phyloP scores from a whole-genome alignment of 805 yeast species.

The Starmerella khaoyaiensis region DNA sequence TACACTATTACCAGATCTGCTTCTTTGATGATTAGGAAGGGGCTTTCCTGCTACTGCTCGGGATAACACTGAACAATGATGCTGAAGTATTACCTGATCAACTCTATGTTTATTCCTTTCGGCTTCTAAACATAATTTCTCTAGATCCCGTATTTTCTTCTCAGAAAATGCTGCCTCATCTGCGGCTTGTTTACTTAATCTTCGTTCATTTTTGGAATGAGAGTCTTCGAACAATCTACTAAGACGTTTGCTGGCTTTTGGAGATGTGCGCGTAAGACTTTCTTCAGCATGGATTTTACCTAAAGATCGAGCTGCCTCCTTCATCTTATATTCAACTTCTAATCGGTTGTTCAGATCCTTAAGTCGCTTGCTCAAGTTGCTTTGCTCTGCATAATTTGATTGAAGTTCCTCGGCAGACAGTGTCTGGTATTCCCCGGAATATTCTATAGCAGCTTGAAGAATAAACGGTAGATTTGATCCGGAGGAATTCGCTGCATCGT shows the following conservation, averaged over 20 bases:
- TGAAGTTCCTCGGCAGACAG: conserved; percentile 18
- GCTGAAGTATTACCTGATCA: conserved; percentile 17
- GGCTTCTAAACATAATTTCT: conserved; percentile 10
- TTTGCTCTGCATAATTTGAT: conserved; percentile 14
- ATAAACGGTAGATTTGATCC: conserved; percentile 10
- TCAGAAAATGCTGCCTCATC: conserved; percentile 18
- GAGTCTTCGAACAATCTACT: conserved; percentile 1
- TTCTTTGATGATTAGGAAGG: conserved; percentile 15
- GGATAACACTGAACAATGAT: conserved; percentile 22
- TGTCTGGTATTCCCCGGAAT: conserved; percentile 9
- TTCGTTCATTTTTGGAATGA: conserved; percentile 8
- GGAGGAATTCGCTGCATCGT: neutral
- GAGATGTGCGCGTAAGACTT: neutral
- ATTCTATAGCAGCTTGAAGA: conserved; percentile 19
- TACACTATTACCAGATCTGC: conserved; percentile 10
- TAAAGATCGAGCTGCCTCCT: conserved; percentile 22
- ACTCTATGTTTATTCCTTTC: conserved; percentile 10
- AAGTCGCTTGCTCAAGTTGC: conserved; percentile 11
- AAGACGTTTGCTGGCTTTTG: conserved; percentile 1
- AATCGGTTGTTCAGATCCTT: conserved; percentile 17
- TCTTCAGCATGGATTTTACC: conserved; percentile 16
- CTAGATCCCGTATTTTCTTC: conserved; percentile 16
- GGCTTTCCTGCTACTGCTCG: conserved; percentile 16
- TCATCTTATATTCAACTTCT: conserved; percentile 21
- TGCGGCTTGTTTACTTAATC: conserved; percentile 21